These are phyloP conservation scores for Cryptosporidium meleagridis DNA, from an alignment of 169 alveolate species.

Conservation along the genomic window DNA sequence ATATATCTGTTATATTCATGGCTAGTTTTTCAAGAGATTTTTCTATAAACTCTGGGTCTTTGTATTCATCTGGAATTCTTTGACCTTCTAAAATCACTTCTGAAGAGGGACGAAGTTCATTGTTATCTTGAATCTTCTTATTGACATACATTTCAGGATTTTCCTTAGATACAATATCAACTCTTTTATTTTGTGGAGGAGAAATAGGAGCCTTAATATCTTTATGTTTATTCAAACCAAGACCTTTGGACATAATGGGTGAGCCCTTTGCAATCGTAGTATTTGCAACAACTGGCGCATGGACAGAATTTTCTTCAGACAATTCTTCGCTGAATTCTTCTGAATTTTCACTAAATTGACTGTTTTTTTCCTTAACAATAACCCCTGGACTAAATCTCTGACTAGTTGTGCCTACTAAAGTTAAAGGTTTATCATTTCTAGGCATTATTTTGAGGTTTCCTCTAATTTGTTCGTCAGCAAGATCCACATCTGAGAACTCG, in stretches of 20 bases:
- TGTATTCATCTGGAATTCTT: background rate
- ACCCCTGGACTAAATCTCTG: background rate
- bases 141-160: background rate
- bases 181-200: background rate
- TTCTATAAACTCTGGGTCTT: constrained; percentile 47
- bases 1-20: constrained; percentile 23
- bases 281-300: background rate
- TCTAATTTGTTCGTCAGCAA: background rate
- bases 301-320: background rate
- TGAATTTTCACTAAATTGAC: constrained; percentile 32
- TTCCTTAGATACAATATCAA: background rate
- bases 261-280: background rate
- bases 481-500: background rate
- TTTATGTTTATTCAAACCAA: background rate
- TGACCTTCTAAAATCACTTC: background rate
- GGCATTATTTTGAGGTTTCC: background rate
- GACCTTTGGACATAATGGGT: background rate
- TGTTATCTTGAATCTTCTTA: background rate
- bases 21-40: constrained; percentile 30
- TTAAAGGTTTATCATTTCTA: background rate
- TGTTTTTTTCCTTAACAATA: background rate
- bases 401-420: background rate
- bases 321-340: background rate
- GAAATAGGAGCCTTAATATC: no score
- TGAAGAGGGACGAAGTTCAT: background rate